Conservation (phyloP, 768 basidiomycete genomes). For the Cystobasidiopsis lactophilus region DNA sequence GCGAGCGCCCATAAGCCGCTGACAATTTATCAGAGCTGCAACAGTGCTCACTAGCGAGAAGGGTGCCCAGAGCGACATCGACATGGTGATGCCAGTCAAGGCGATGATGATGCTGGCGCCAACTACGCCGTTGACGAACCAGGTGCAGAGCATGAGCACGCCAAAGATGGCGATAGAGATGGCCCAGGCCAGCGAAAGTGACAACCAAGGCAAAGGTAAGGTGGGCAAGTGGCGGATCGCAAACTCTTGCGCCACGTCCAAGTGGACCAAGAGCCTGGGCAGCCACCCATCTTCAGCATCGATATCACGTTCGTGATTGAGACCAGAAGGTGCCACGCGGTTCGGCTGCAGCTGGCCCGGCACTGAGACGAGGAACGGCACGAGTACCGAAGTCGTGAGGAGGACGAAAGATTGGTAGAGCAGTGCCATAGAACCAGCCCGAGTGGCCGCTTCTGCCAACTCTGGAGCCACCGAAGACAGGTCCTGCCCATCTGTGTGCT, state of each 20-base stretch:
- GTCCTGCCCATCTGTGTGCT: constrained; percentile 23
- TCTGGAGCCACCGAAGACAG: background rate
- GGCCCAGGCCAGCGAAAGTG: constrained; percentile 32
- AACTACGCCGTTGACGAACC: constrained; percentile 36
- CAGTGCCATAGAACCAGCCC: constrained; percentile 61
- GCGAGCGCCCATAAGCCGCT: background rate
- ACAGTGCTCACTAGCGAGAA: background rate
- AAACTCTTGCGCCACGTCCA: background rate
- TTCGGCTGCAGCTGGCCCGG: no score
- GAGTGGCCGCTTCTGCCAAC: constrained; percentile 37
- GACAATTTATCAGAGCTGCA: background rate
- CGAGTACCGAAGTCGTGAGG: constrained; percentile 41
- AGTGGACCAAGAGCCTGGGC: background rate
- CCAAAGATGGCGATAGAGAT: constrained; percentile 49
- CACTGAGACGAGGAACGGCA: constrained; percentile 41
- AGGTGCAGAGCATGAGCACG: constrained; percentile 43
- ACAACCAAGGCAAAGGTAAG: constrained; percentile 4
- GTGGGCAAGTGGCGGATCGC: background rate
- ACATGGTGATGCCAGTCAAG: constrained; percentile 75
- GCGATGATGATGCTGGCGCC: constrained; percentile 53
- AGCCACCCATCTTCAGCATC: background rate
- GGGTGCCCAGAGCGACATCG: constrained; percentile 62
- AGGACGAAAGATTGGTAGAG: constrained; percentile 53
- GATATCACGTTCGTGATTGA: background rate
- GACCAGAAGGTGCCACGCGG: background rate